A percentile compares a stretch with the other conserved stretches of the same genome.
Evolutionary conservation across 768 basidiomycete species (phyloP).

Genomic region (Austroboletus eburneus): DNA sequence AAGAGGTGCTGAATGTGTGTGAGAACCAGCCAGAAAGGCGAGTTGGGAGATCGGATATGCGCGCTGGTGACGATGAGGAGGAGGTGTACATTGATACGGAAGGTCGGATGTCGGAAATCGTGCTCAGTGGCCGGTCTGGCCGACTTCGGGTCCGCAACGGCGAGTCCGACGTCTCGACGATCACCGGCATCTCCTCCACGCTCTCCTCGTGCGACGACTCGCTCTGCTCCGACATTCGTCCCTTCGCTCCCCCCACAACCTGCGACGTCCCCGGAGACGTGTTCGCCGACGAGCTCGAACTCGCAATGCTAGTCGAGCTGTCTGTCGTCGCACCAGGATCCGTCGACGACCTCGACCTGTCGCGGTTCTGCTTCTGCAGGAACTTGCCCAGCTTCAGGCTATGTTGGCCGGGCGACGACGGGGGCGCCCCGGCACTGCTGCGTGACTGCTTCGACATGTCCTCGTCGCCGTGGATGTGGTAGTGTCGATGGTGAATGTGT

Average conservation of each 20-base stretch:
- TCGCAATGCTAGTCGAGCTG: slow-evolving; percentile 35
- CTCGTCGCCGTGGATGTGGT: slow-evolving; percentile 2
- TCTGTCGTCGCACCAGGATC: slow-evolving; percentile 35
- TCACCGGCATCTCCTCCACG: slow-evolving; percentile 56
- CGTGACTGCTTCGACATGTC: slow-evolving; percentile 48
- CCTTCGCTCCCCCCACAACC: slow-evolving; percentile 22
- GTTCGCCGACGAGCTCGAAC: slow-evolving; percentile 38
- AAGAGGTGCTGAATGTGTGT: slow-evolving; percentile 69
- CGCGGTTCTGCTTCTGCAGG: slow-evolving; percentile 59
- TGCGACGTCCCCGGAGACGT: slow-evolving; percentile 31
- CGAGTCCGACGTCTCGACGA: slow-evolving; percentile 57
- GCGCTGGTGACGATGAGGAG: slow-evolving; percentile 43
- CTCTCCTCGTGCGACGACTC: slow-evolving; percentile 26
- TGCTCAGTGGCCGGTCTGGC: slow-evolving; percentile 51
- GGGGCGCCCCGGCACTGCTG: slow-evolving; percentile 35
- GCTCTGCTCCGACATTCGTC: slow-evolving; percentile 19
- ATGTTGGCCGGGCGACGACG: slow-evolving; percentile 41
- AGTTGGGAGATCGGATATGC: slow-evolving; percentile 67
- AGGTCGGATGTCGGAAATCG: slow-evolving; percentile 40
- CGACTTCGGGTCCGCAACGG: slow-evolving; percentile 52
- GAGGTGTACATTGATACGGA: slow-evolving; percentile 44
- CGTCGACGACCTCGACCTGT: slow-evolving; percentile 53
- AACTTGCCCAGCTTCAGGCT: slow-evolving; percentile 63
- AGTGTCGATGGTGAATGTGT: slow-evolving; percentile 9
- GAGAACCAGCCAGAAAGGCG: slow-evolving; percentile 79